Base-by-base conservation (phyloP, 2,329 filamentous ascomycete species). In the Penicillium sp. region DNA sequence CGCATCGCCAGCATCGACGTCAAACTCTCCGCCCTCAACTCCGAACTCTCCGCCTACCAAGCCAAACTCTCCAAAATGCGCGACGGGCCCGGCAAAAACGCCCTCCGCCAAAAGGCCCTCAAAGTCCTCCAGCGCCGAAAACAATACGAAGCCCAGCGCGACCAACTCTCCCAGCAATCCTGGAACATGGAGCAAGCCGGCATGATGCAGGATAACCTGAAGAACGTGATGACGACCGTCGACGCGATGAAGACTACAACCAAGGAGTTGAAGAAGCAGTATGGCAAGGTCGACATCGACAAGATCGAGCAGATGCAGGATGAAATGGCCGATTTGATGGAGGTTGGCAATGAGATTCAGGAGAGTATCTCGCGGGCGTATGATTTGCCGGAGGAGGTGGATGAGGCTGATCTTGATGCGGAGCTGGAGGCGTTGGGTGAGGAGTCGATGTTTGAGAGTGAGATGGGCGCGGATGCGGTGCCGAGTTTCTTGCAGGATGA, bases 101-200 rank as follows among this genome's bases (percentile, higher is more conserved):
- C 94, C 34, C 87, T 99, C 70, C 96, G 95, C 75, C 89, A 96
- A 72, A 97, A 97, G 73, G 94, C 94, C 2, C 88, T 96, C 70
- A 96, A 96, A 71, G 88, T 98, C 11, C 88, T 98, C 2, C 92
- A 96, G 79, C 90, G 92, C 60, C 90, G 94, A 68, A 96, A 96
- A 75, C 89, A 93, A 78, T 96, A 96, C 86, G 95, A 99, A 79
- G 84, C 86, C 3, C 92, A 97, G 78, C 91, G 94, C 66, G 92
- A 97, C 71, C 93, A 98, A 79, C 87, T 98, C 55, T 90, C 96
- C 79, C 86, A 89, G 66, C 95, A 99, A 79, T 91, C 91, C 22
- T 98, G 93, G 93, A 98, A 98, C 80, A 97, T 99, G 93, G 93
- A 98, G 80, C 93, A 97, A 79, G 93, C 94, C 3, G 90, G 90